Conservation (phyloP, 2,329 filamentous ascomycete genomes). For the Fusarium sambucinum region DNA sequence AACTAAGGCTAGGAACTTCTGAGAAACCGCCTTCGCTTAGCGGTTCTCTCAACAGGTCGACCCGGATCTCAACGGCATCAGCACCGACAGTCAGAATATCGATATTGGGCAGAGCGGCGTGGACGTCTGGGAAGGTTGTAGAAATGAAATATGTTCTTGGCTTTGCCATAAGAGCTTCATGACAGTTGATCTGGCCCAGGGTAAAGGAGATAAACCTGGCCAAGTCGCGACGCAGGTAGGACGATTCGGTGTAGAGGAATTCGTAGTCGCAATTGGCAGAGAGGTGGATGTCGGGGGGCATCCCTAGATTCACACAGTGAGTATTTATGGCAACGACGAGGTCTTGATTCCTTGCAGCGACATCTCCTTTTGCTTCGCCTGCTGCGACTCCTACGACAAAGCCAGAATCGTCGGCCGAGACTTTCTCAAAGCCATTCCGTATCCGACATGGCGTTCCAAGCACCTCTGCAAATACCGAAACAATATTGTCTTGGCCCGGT, state of each 20-base stretch:
- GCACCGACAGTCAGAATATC: slow-evolving; percentile 89
- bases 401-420: slow-evolving; percentile 67
- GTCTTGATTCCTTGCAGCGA: slow-evolving; percentile 68
- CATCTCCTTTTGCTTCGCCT: slow-evolving; percentile 66
- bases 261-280: slow-evolving; percentile 84
- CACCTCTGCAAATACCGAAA: slow-evolving; percentile 81
- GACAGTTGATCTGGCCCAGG: slow-evolving; percentile 81
- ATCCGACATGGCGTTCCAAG: slow-evolving; percentile 78
- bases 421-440: slow-evolving; percentile 65
- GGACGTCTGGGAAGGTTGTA: slow-evolving; percentile 88
- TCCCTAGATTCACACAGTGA: slow-evolving; percentile 78
- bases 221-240: slow-evolving; percentile 80
- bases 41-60: slow-evolving; percentile 83
- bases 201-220: slow-evolving; percentile 84
- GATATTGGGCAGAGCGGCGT: slow-evolving; percentile 83
- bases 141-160: slow-evolving; percentile 86
- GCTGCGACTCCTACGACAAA: slow-evolving; percentile 76
- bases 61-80: slow-evolving; percentile 86
- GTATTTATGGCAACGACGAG: slow-evolving; percentile 79
- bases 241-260: slow-evolving; percentile 81
- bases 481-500: slow-evolving; percentile 77
- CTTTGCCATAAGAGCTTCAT: slow-evolving; percentile 82
- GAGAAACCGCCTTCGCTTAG: slow-evolving; percentile 71
- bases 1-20: slow-evolving; percentile 80
- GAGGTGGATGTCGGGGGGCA: slow-evolving; percentile 74